phyloP scores from a whole-genome alignment of 108 stramenopile genomes.

The Cyclotella baltica region DNA sequence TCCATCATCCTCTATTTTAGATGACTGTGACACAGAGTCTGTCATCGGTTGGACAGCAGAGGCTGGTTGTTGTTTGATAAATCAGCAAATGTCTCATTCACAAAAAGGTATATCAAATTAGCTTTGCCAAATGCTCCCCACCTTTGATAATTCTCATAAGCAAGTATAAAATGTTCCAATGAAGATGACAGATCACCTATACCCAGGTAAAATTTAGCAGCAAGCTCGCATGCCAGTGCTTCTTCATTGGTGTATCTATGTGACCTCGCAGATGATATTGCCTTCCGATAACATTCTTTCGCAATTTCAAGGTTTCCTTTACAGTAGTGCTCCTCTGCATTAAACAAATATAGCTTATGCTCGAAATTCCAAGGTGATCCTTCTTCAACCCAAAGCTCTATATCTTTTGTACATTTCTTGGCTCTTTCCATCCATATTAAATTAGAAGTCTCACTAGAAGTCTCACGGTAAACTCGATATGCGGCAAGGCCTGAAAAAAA shows the following conservation, averaged over 20 bases:
- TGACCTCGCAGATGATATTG: slow-evolving; percentile 13
- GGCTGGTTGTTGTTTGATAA: too few relatives aligned
- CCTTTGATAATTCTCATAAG: slow-evolving; percentile 10
- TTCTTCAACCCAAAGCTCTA: not conserved
- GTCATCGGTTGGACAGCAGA: too few relatives aligned
- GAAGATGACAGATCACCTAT: not conserved
- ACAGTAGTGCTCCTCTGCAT: slow-evolving; percentile 30
- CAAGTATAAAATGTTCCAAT: slow-evolving; percentile 5
- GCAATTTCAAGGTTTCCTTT: slow-evolving; percentile 18
- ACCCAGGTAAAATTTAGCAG: slow-evolving; percentile 22
- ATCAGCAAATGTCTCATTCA: too few relatives aligned
- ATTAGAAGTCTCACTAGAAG: too few relatives aligned
- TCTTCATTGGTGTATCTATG: slow-evolving; percentile 21
- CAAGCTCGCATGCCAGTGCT: slow-evolving; percentile 28
- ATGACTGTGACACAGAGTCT: too few relatives aligned
- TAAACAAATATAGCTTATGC: slow-evolving; percentile 14
- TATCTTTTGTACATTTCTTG: not conserved
- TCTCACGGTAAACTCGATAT: slow-evolving; percentile 18
- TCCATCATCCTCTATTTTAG: too few relatives aligned
- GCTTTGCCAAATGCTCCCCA: too few relatives aligned
- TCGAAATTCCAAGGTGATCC: slow-evolving; percentile 24
- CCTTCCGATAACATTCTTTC: slow-evolving; percentile 9
- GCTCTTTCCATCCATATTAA: not conserved
- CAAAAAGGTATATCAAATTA: too few relatives aligned
- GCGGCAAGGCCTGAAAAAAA: too few relatives aligned